phyloP scores from a whole-genome alignment of 306 rosid genomes.

The Datisca glomerata region DNA sequence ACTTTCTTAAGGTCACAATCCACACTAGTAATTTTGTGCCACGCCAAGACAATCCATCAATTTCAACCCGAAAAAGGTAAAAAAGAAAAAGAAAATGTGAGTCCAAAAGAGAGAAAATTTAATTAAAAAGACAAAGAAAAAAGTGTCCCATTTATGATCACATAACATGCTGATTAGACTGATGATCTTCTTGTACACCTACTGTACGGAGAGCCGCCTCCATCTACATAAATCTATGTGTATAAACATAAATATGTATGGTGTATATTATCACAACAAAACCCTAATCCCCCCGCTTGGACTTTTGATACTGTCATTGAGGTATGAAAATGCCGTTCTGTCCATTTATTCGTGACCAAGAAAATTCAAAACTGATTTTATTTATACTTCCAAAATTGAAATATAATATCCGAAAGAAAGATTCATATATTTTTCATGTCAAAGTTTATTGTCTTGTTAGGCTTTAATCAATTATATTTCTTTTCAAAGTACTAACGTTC shows the following conservation, averaged over 20 bases:
- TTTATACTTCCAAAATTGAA: too few relatives aligned
- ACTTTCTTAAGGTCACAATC: slow-evolving; percentile 49
- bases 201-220: slow-evolving; percentile 34
- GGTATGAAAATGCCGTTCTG: too few relatives aligned
- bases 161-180: slow-evolving; percentile 34
- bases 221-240: background rate
- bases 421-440: too few relatives aligned
- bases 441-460: too few relatives aligned
- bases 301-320: slow-evolving; percentile 10
- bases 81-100: background rate
- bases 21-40: slow-evolving; percentile 37
- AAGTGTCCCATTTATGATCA: slow-evolving; percentile 13
- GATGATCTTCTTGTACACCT: slow-evolving; percentile 28
- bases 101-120: background rate
- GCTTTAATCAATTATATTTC: too few relatives aligned
- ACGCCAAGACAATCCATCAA: slow-evolving; percentile 41
- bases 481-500: too few relatives aligned
- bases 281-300: slow-evolving; percentile 1
- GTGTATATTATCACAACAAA: slow-evolving; percentile 5
- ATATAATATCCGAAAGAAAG: too few relatives aligned
- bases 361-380: too few relatives aligned
- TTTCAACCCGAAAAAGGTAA: background rate
- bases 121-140: too few relatives aligned
- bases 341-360: too few relatives aligned
- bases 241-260: slow-evolving; percentile 1